Evolutionary conservation across 2,329 filamentous ascomycete genomes (phyloP), one percentile per base, ranked within the genome.

Genomic region (Didymella sp.): DNA sequence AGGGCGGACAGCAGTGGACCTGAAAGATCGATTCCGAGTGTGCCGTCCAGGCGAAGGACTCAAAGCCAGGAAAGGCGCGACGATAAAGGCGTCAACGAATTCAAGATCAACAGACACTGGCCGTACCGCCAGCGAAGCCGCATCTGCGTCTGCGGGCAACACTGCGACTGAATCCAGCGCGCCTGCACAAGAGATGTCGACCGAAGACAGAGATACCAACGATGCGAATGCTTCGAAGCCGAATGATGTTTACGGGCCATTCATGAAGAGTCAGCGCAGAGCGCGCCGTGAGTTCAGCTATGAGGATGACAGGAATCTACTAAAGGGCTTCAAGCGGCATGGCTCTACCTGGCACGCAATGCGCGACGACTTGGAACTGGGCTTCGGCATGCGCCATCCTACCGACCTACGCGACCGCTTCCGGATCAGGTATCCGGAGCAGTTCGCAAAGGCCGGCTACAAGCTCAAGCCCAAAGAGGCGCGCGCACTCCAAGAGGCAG

Each of bases 401-500:
- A 86, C 84, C 2, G 86, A 88, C 64, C 68, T 89, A 13, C 79
- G 86, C 28, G 86, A 88, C 68, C 82, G 85, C 4, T 86, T 88
- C 61, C 79, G 86, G 15, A 86, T 84, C 7, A 80, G 81, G 28
- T 88, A 82, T 62, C 84, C 85, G 0, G 79, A 85, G 27, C 77
- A 81, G 17, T 88, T 87, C 66, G 79, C 78, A 12, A 74, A 77
- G 49, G 77, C 78, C n/a, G 81, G 81, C 6, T 75, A 77, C 44
- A 79, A 77, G 46, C 63, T 76, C 27, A 75, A 76, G 47, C 56
- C 67, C 6, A 73, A 75, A 41, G 58, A 71, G 19, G 64, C 72
- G 51, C 43, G 49, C 17, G 53, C 52, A 21, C 33, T 65, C 1
- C 60, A 61, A 42, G 67, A 67, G 22, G 40, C 59, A 60, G 17